Percentiles rank a stretch among this genome's conserved stretches.
Evolutionary conservation across 164 flowering plant species (phyloP).

Genomic region (Aristolochia contorta): DNA sequence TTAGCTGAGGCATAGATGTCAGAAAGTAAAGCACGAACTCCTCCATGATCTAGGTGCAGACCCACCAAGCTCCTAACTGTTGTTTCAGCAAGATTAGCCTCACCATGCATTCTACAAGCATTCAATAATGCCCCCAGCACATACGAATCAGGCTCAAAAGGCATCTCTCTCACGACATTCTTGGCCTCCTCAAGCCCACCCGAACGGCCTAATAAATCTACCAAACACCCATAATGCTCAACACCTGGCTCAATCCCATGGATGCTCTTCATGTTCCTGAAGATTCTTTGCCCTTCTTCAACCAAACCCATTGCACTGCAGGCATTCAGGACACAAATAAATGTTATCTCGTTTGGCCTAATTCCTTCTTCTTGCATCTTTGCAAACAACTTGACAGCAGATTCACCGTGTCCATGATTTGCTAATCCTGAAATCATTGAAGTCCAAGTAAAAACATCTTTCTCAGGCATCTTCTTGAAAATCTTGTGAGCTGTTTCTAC

Average conservation of each 20-base stretch:
- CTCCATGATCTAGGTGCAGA: slow-evolving; percentile 32
- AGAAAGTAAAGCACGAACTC: slow-evolving; percentile 41
- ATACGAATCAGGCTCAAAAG: slow-evolving; percentile 36
- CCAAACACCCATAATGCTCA: slow-evolving; percentile 55
- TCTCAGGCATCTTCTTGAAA: slow-evolving; percentile 26
- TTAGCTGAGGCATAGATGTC: slow-evolving; percentile 42
- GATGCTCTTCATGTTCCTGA: slow-evolving; percentile 29
- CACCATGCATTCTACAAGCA: slow-evolving; percentile 41
- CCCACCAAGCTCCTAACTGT: slow-evolving; percentile 19
- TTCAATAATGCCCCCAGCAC: slow-evolving; percentile 48
- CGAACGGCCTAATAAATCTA: slow-evolving; percentile 38
- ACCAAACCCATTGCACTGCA: slow-evolving; percentile 45
- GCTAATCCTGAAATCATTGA: slow-evolving; percentile 48
- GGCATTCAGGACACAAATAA: slow-evolving; percentile 42
- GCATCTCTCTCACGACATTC: slow-evolving; percentile 37
- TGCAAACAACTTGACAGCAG: slow-evolving; percentile 29
- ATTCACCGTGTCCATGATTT: slow-evolving; percentile 32
- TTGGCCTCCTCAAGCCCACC: slow-evolving; percentile 24
- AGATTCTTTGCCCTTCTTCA: slow-evolving; percentile 39
- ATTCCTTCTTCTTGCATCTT: slow-evolving; percentile 37
- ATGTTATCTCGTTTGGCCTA: slow-evolving; percentile 43
- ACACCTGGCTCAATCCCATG: slow-evolving; percentile 39
- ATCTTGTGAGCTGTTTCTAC: slow-evolving; percentile 29
- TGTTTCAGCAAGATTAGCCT: slow-evolving; percentile 32
- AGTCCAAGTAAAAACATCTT: slow-evolving; percentile 48